Base-by-base conservation (phyloP, 495 filamentous ascomycete genomes). In the Talaromyces borbonicus region DNA sequence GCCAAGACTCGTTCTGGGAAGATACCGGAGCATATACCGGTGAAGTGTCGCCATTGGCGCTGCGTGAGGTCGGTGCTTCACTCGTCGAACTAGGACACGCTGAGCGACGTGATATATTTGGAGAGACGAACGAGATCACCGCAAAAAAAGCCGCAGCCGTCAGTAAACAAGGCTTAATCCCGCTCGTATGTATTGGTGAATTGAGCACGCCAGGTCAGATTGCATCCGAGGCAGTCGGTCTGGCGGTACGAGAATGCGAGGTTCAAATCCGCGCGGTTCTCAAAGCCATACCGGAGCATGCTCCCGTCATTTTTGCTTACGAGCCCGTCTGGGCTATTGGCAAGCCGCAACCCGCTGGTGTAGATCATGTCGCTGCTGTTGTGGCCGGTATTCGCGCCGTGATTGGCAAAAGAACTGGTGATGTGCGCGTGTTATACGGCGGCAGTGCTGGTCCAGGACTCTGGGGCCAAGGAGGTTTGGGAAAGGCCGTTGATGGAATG, bases 241-340 rank as follows among this genome's bases (percentile, higher is more conserved):
- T 63, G 16, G 86, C 86, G 0, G 71, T 83, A 1, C 47, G 66
- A 4, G 84, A 89, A 59, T 86, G 83, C 47, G 63, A 65, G 24
- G 58, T 64, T 14, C 83, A 90, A 49, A 69, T 92, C 11, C 66
- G 67, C 16, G 66, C 74, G 2, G 77, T 84, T 6, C 54, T 92
- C 14, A 62, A 62, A 11, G 74, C 68, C 0, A 62, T 89, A 18
- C 71, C 75, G 0, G 61, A 56, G 2, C 67, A 78, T 8, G 73
- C 73, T 1, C 77, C 87, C n/a, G 74, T 90, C 15, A 78, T 90
- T 11, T 71, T 92, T 30, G 87, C 86, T 3, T 94, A 94, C 58
- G 87, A 94, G 67, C 87, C 87, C 8, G 84, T 90, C 1, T 93
- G 87, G 87, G 87, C 86, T 0, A 93, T 93, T 62, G 87, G 87